Evolutionary conservation across 345 rosid species (phyloP).

Genomic region (Hirschfeldia incana): DNA sequence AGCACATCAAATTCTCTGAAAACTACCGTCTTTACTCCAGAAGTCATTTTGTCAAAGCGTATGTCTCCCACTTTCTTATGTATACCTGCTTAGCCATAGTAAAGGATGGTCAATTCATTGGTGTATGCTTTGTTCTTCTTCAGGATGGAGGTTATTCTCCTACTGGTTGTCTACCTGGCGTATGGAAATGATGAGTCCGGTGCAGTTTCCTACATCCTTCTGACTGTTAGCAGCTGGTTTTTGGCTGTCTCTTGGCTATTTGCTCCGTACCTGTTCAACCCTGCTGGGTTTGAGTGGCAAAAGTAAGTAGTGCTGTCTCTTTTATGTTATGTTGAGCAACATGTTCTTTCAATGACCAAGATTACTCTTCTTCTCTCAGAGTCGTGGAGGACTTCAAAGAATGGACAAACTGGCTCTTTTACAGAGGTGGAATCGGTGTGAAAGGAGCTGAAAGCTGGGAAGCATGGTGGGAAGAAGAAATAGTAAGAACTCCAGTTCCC

Average conservation of each 20-base stretch:
- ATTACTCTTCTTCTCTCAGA: slow-evolving; percentile 46
- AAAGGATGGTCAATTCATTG: slow-evolving; percentile 17
- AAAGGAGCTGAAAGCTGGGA: slow-evolving; percentile 99
- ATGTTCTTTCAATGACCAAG: slow-evolving; percentile 10
- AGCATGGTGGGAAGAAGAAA: slow-evolving; percentile 99
- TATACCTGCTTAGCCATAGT: slow-evolving; percentile 8
- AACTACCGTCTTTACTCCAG: slow-evolving; percentile 95
- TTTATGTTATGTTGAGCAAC: slow-evolving; percentile 5
- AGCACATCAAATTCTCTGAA: slow-evolving; percentile 86
- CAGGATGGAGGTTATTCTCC: slow-evolving; percentile 85
- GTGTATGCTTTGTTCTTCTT: slow-evolving; percentile 32
- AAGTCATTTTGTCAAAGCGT: slow-evolving; percentile 97
- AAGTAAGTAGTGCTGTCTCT: slow-evolving; percentile 54
- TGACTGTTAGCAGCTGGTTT: slow-evolving; percentile 93
- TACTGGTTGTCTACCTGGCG: slow-evolving; percentile 78
- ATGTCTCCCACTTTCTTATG: slow-evolving; percentile 16
- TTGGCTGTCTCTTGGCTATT: slow-evolving; percentile 95
- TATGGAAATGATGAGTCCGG: slow-evolving; percentile 84
- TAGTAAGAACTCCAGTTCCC: slow-evolving; percentile 54
- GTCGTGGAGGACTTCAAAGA: slow-evolving; percentile 95
- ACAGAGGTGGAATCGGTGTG: slow-evolving; percentile 98
- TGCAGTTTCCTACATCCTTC: slow-evolving; percentile 75
- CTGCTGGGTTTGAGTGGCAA: slow-evolving; percentile 99
- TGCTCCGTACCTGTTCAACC: slow-evolving; percentile 96
- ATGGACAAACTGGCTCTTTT: slow-evolving; percentile 99